phyloP scores from a whole-genome alignment of 2,329 filamentous ascomycete species.

The Iodosphaeria phyllophila region DNA sequence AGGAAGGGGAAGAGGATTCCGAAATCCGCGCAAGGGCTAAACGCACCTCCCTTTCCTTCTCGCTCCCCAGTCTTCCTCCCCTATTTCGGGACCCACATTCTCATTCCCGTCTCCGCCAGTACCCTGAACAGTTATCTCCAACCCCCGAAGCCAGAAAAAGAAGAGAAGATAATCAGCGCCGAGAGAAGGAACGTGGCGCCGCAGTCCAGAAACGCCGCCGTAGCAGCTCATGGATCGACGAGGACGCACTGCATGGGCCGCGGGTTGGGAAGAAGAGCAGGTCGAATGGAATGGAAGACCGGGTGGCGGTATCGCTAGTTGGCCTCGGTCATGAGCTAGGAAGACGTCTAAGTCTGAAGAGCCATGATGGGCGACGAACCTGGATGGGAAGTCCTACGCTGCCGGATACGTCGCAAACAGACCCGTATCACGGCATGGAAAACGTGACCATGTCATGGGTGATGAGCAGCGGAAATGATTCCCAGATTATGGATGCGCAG shows the following conservation, averaged over 20 bases:
- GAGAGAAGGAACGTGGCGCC: constrained; percentile 11
- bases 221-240: constrained; percentile 26
- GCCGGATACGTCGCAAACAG: constrained; percentile 8
- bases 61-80: too few relatives aligned
- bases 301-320: background rate
- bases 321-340: constrained; percentile 7
- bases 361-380: constrained; percentile 4
- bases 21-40: too few relatives aligned
- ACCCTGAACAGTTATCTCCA: too few relatives aligned
- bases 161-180: constrained; percentile 1
- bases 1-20: too few relatives aligned
- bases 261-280: constrained; percentile 6
- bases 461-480: background rate
- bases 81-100: too few relatives aligned
- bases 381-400: constrained; percentile 11
- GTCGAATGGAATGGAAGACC: background rate
- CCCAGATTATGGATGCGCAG: background rate
- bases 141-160: background rate
- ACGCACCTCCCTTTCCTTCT: background rate
- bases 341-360: constrained; percentile 7
- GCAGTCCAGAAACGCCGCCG: constrained; percentile 9
- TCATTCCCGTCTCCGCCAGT: too few relatives aligned
- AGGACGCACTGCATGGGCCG: constrained; percentile 30
- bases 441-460: background rate
- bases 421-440: background rate